These are phyloP conservation scores for Phytophthora citricola DNA, from an alignment of 352 stramenopile genomes.

Conservation along the genomic window DNA sequence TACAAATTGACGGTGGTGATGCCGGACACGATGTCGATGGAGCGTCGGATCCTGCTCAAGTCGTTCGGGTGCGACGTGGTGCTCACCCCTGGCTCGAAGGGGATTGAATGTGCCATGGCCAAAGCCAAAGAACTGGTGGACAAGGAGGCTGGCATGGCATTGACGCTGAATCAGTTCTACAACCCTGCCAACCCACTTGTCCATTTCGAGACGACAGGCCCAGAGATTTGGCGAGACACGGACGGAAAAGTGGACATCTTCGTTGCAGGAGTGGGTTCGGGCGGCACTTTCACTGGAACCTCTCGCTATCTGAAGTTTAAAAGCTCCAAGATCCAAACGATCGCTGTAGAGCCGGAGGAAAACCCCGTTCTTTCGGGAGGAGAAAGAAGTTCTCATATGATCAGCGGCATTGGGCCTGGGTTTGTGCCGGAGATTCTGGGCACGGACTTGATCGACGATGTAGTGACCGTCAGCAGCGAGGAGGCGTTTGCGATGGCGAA, in stretches of 20 bases:
- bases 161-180: conserved; percentile 27
- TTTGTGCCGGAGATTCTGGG: conserved; percentile 83
- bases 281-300: conserved; percentile 86
- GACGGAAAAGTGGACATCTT: conserved; percentile 26
- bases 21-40: conserved; percentile 31
- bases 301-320: conserved; percentile 87
- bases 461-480: conserved; percentile 83
- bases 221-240: conserved; percentile 25
- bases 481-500: conserved; percentile 87
- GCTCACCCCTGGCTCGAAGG: conserved; percentile 58
- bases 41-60: conserved; percentile 25
- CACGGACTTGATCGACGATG: conserved; percentile 89
- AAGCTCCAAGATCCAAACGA: conserved; percentile 68
- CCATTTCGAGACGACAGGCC: conserved; percentile 28
- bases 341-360: conserved; percentile 82
- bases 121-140: conserved; percentile 25
- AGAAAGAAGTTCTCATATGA: conserved; percentile 82
- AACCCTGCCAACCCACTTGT: conserved; percentile 25
- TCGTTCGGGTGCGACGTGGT: conserved; percentile 15
- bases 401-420: conserved; percentile 83
- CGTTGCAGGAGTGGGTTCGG: conserved; percentile 75
- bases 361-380: conserved; percentile 78
- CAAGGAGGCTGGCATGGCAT: conserved; percentile 15
- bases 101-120: conserved; percentile 27
- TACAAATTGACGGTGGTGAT: conserved; percentile 33